Conservation (phyloP, 139 green algal species). For the Astrephomene gubernaculifera region DNA sequence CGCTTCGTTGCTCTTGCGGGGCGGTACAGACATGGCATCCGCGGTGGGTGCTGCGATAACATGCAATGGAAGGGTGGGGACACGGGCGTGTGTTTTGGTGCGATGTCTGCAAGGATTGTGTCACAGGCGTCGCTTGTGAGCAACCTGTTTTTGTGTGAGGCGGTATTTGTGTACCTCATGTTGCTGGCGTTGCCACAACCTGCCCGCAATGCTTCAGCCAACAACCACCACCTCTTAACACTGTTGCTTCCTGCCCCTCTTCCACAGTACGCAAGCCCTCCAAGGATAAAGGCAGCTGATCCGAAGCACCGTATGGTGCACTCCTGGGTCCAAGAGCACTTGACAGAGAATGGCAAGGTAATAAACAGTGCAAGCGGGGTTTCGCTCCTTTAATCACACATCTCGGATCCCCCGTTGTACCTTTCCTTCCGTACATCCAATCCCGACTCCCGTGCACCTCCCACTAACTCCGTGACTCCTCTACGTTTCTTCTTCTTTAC, state of each 20-base stretch:
- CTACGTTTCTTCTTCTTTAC: background rate
- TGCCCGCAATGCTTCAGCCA: background rate
- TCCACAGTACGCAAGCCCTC: background rate
- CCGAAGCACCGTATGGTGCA: background rate
- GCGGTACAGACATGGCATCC: background rate
- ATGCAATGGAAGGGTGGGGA: too few relatives aligned
- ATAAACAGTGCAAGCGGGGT: background rate
- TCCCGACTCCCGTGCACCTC: background rate
- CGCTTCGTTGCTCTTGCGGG: too few relatives aligned
- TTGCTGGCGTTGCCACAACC: too few relatives aligned
- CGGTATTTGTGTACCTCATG: too few relatives aligned
- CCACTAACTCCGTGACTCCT: background rate
- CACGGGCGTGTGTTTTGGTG: too few relatives aligned
- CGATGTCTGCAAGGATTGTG: too few relatives aligned
- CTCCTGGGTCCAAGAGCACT: background rate
- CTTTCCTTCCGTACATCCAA: background rate
- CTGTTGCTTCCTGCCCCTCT: background rate
- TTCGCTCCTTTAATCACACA: background rate
- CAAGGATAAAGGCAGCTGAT: background rate
- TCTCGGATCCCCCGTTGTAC: background rate
- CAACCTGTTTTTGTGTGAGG: too few relatives aligned
- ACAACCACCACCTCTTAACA: background rate
- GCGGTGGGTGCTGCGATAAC: background rate
- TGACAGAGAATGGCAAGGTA: background rate
- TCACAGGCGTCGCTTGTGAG: too few relatives aligned